Base-by-base conservation (phyloP, 2,329 filamentous ascomycete genomes). In the Cladophialophora psammophila region DNA sequence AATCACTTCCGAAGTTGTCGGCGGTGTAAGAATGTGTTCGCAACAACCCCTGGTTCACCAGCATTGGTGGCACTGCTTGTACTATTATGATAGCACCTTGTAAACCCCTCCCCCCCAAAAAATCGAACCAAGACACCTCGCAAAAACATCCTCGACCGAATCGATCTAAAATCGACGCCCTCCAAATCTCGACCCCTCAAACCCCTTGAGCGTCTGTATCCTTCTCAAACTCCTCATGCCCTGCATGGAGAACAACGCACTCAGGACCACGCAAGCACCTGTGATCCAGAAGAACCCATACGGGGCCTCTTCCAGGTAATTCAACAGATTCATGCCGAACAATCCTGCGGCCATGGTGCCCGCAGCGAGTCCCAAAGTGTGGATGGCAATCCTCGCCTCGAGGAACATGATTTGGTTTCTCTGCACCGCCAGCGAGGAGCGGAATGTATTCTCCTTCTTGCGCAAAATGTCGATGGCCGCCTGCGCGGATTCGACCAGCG, bases 331-430 rank as follows among this genome's bases (percentile, higher is more conserved):
- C 78, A 79, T 79, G 2, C 77, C 78, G 63, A 77, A 77, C 18
- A 76, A 70, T 1, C 78, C 78, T 0, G 77, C 76, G 13, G 79
- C 73, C 32, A 79, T 71, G 0, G 78, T 80, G 1, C 75, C 76
- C n/a, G 71, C 71, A 0, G 76, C 75, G n/a, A 80, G 68, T 3
- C 74, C 76, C 5, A 79, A 66, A 72, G 78, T 79, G 59, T 75
- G 70, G 38, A 79, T 78, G 68, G 78, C 77, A 34, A 80, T 70
- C 67, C 76, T 74, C 7, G 76, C 75, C 60, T 79, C 77, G 10
- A 80, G 72, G 2, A 79, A 72, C 76, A 80, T 77, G 68, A 80
- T 79, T 64, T 79, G 77, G 54, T 80, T 80, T 4, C 77, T 74
- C 38, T 76, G 75, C 50, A 78, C 77, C 40, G 76, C 74, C 45